A percentile compares a stretch with the other conserved stretches of the same genome.
Evolutionary conservation across 768 basidiomycete species (phyloP).

Genomic region (Lentinula edodes): DNA sequence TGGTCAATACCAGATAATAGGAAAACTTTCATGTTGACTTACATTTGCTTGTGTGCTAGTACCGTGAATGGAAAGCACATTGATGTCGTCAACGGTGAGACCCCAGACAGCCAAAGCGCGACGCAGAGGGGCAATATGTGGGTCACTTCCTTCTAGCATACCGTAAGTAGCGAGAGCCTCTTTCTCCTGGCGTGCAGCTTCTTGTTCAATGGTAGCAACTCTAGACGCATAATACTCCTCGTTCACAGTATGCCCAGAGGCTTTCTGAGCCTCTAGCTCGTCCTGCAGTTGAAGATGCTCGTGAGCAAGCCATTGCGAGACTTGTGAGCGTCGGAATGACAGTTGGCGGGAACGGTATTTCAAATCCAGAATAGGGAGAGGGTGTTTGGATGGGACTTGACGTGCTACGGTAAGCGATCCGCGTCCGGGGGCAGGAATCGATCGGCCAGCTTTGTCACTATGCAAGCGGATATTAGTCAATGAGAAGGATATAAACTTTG

Average conservation of each 20-base stretch:
- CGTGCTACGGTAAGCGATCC: slow-evolving; percentile 88
- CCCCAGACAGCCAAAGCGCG: slow-evolving; percentile 98
- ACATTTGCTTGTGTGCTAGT: slow-evolving; percentile 84
- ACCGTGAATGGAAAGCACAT: slow-evolving; percentile 84
- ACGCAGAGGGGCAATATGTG: slow-evolving; percentile 84
- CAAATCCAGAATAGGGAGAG: slow-evolving; percentile 76
- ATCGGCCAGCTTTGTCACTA: slow-evolving; percentile 98
- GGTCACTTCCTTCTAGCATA: slow-evolving; percentile 87
- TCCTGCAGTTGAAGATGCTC: slow-evolving; percentile 82
- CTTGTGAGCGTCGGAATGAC: slow-evolving; percentile 90
- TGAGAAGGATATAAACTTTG: not conserved
- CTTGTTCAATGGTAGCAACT: slow-evolving; percentile 80
- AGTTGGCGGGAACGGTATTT: slow-evolving; percentile 92
- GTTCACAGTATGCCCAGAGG: slow-evolving; percentile 43
- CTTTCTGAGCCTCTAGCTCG: slow-evolving; percentile 63
- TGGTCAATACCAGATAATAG: not conserved
- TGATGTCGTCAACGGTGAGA: slow-evolving; percentile 87
- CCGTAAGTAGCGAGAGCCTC: slow-evolving; percentile 92
- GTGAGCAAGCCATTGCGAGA: slow-evolving; percentile 89
- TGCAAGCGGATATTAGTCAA: slow-evolving; percentile 7
- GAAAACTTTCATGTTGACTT: slow-evolving; percentile 16
- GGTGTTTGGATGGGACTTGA: slow-evolving; percentile 73
- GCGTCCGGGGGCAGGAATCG: slow-evolving; percentile 93
- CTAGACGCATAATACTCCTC: slow-evolving; percentile 72
- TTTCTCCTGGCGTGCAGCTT: slow-evolving; percentile 88